Evolutionary conservation across 192 early-diverging fungal genomes (phyloP).

Genomic region (Podila clonocystis): DNA sequence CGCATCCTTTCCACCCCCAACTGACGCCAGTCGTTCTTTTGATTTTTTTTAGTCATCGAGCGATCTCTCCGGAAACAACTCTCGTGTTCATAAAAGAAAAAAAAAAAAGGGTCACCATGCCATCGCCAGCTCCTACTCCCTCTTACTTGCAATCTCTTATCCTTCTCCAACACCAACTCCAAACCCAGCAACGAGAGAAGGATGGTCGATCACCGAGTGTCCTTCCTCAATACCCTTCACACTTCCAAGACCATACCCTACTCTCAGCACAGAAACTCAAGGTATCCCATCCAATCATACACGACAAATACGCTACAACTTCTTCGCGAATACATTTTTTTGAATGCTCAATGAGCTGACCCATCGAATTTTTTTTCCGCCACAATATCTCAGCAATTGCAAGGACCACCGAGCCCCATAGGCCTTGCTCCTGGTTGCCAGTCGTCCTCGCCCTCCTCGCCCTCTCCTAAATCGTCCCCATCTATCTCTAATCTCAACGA

Average conservation of each 20-base stretch:
- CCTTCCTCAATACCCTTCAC: background rate
- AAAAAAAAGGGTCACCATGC: slow-evolving; percentile 13
- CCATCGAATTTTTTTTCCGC: background rate
- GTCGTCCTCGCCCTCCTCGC: background rate
- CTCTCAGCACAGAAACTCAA: slow-evolving; percentile 34
- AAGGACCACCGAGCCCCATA: background rate
- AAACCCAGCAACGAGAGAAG: slow-evolving; percentile 19
- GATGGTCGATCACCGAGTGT: slow-evolving; percentile 13
- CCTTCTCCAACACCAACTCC: slow-evolving; percentile 28
- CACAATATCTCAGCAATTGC: background rate
- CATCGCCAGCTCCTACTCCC: slow-evolving; percentile 29
- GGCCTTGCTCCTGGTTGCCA: background rate
- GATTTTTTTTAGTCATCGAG: no score
- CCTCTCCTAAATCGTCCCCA: background rate
- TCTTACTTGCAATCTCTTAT: slow-evolving; percentile 22
- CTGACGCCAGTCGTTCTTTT: no score
- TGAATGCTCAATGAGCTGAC: background rate
- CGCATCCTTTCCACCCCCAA: no score
- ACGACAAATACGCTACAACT: no score
- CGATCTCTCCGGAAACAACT: no score
- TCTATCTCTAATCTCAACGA: background rate
- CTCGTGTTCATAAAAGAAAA: slow-evolving; percentile 2
- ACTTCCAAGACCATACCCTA: slow-evolving; percentile 11
- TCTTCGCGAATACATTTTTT: background rate
- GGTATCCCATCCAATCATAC: slow-evolving; percentile 2